Evolutionary conservation across 2,329 filamentous ascomycete genomes (phyloP).

Genomic region (Aphanoascus verrucosus): DNA sequence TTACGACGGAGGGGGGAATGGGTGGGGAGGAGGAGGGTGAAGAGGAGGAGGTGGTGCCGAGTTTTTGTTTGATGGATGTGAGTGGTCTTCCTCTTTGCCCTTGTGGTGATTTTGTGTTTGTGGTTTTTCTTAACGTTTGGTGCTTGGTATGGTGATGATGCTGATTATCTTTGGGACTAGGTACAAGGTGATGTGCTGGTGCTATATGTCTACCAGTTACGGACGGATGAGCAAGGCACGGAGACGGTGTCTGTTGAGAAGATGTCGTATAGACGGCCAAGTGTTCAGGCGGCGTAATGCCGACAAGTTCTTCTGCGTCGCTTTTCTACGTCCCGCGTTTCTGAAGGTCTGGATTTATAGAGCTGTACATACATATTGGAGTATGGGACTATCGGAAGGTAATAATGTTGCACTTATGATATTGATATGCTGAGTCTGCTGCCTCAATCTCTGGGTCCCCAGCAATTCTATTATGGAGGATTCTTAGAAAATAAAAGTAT

Average conservation of each 20-base stretch:
- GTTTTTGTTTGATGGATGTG: conserved; percentile 97
- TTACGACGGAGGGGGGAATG: conserved; percentile 48
- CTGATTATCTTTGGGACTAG: conserved; percentile 36
- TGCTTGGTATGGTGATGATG: not conserved
- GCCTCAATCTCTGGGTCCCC: not conserved
- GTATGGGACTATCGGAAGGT: not conserved
- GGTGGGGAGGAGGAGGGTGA: conserved; percentile 53
- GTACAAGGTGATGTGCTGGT: conserved; percentile 94
- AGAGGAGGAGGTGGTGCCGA: conserved; percentile 75
- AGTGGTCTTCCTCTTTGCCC: conserved; percentile 33
- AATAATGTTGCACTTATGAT: too few relatives aligned
- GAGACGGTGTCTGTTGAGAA: conserved; percentile 78
- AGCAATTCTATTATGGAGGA: too few relatives aligned
- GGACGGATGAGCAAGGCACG: conserved; percentile 63
- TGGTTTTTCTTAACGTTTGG: not conserved
- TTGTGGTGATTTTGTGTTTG: not conserved
- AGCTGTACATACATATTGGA: conserved; percentile 20
- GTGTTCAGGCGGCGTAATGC: conserved; percentile 40
- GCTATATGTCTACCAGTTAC: conserved; percentile 83
- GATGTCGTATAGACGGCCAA: conserved; percentile 72
- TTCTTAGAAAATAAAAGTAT: too few relatives aligned
- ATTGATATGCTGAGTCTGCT: not conserved
- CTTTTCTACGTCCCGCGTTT: not conserved
- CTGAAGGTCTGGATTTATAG: not conserved
- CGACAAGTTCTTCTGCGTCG: not conserved